phyloP scores from a whole-genome alignment of 2,329 filamentous ascomycete genomes.

The Gaeumannomyces sp. region DNA sequence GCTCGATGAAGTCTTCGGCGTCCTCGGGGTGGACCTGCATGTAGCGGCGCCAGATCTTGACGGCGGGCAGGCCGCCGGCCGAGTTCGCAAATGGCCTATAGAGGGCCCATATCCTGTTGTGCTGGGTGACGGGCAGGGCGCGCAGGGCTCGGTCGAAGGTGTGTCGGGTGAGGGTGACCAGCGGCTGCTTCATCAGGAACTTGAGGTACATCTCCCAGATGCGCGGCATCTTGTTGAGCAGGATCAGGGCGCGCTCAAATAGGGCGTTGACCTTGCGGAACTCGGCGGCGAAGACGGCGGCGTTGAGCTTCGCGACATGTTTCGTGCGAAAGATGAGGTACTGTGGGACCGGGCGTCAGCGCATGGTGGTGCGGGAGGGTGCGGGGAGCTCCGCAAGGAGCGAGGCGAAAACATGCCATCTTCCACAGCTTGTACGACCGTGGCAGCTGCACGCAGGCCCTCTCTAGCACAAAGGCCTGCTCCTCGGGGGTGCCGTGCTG shows the following conservation, averaged over 20 bases:
- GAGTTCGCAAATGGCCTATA: conserved; percentile 90
- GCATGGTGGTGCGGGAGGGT: not conserved
- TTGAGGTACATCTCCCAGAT: conserved; percentile 98
- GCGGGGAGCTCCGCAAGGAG: not conserved
- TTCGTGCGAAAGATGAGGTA: conserved; percentile 81
- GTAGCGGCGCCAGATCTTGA: conserved; percentile 91
- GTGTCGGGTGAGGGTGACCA: conserved; percentile 77
- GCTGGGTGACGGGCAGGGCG: conserved; percentile 87
- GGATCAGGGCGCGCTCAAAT: conserved; percentile 84
- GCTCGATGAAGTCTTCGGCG: conserved; percentile 88
- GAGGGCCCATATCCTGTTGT: conserved; percentile 89
- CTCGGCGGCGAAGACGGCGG: conserved; percentile 70
- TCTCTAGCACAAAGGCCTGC: conserved; percentile 81
- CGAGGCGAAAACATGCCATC: conserved; percentile 49
- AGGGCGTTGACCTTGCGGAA: conserved; percentile 91
- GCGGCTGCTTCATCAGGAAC: conserved; percentile 86
- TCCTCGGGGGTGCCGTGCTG: conserved; percentile 80
- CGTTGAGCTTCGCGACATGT: conserved; percentile 76
- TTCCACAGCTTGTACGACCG: conserved; percentile 99
- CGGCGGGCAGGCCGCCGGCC: conserved; percentile 80
- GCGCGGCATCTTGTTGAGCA: conserved; percentile 97
- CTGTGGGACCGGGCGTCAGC: conserved; percentile 33
- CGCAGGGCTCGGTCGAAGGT: conserved; percentile 90
- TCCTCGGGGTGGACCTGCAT: conserved; percentile 97
- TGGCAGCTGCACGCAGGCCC: conserved; percentile 82